phyloP scores from a whole-genome alignment of 768 basidiomycete species.

The Mycena venus region DNA sequence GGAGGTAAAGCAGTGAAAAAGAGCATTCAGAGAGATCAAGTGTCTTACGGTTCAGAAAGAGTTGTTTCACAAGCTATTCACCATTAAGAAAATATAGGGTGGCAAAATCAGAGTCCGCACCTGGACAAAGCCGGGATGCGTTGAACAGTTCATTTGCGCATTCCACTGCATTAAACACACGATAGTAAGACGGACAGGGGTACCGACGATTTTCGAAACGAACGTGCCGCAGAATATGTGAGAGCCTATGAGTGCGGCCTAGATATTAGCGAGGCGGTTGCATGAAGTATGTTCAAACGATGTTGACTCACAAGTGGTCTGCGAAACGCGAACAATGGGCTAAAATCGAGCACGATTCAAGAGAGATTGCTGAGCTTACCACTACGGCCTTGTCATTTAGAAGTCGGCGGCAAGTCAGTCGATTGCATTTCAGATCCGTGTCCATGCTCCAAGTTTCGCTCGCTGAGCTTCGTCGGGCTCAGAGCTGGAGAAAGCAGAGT shows the following conservation, averaged over 20 bases:
- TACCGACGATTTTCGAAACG: no score
- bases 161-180: no score
- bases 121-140: constrained; percentile 83
- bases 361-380: constrained; percentile 59
- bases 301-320: constrained; percentile 43
- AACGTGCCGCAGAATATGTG: constrained; percentile 86
- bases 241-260: constrained; percentile 68
- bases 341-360: background rate
- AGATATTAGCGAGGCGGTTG: background rate
- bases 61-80: constrained; percentile 83
- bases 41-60: constrained; percentile 80
- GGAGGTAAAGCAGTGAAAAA: background rate
- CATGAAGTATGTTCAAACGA: background rate
- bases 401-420: constrained; percentile 77
- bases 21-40: background rate
- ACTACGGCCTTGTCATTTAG: constrained; percentile 88
- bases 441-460: constrained; percentile 64
- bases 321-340: background rate
- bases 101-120: constrained; percentile 46
- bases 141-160: constrained; percentile 91
- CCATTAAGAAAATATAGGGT: background rate
- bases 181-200: no score
- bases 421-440: constrained; percentile 82
- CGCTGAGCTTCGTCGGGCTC: background rate
- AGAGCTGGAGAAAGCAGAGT: background rate